phyloP scores from a whole-genome alignment of 208 protist genomes.

The Trypanosoma boissoni region DNA sequence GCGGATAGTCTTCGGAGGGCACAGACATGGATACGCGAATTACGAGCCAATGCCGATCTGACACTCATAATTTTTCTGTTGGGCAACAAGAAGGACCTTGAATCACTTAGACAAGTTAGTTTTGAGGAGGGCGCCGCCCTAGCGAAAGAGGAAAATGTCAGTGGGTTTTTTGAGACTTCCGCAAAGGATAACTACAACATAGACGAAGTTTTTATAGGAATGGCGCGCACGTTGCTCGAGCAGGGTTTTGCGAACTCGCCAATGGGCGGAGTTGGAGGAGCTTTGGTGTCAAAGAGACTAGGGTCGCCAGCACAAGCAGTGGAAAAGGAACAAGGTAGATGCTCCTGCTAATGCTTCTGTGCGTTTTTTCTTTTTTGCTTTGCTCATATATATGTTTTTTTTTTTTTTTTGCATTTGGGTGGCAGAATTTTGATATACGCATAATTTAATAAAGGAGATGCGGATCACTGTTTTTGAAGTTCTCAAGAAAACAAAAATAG shows the following conservation, averaged over 20 bases:
- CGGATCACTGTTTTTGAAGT: too few species aligned
- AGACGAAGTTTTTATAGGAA: constrained; percentile 82
- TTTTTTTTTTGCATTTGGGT: too few species aligned
- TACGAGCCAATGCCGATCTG: constrained; percentile 86
- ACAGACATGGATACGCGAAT: constrained; percentile 96
- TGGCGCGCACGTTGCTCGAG: constrained; percentile 92
- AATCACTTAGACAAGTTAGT: constrained; percentile 77
- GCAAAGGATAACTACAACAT: constrained; percentile 87
- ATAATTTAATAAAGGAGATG: too few species aligned
- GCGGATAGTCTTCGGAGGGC: constrained; percentile 92
- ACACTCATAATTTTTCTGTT: constrained; percentile 92
- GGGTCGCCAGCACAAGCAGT: constrained; percentile 31
- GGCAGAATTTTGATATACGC: too few species aligned
- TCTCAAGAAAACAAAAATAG: too few species aligned
- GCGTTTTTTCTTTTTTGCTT: background rate
- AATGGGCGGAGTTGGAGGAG: constrained; percentile 2
- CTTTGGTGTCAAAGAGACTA: constrained; percentile 17
- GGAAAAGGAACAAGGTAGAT: constrained; percentile 18
- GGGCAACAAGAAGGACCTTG: constrained; percentile 97
- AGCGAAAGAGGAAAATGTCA: constrained; percentile 67
- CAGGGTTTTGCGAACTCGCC: constrained; percentile 57
- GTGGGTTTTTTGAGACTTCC: constrained; percentile 82
- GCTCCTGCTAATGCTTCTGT: constrained; percentile 31
- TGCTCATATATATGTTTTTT: constrained; percentile 23
- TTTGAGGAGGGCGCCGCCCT: constrained; percentile 67